Evolutionary conservation across 768 basidiomycete species (phyloP).

Genomic region (Suillus hirtellus): DNA sequence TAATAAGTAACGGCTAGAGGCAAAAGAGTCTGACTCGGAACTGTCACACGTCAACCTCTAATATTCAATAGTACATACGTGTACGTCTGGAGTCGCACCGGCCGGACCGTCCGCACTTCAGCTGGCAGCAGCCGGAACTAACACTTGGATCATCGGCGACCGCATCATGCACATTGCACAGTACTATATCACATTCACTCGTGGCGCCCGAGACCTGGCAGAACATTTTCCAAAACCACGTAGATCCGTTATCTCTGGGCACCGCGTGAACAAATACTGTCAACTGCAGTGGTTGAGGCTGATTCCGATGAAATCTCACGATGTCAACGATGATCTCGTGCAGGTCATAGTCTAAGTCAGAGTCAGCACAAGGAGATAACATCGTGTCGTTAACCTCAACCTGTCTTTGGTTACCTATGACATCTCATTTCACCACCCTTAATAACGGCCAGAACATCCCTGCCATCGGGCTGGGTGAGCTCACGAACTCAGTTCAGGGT

Average conservation of each 20-base stretch:
- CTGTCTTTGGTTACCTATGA: constrained; percentile 26
- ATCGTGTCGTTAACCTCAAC: not conserved
- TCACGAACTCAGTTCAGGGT: constrained; percentile 11
- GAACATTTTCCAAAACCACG: not conserved
- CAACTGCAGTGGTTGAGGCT: not conserved
- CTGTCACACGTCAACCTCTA: no score
- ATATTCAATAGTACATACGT: no score
- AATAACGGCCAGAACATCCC: constrained; percentile 62
- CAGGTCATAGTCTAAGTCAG: not conserved
- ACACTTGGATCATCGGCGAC: no score
- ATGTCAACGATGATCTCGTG: not conserved
- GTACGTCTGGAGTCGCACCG: no score
- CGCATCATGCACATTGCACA: not conserved
- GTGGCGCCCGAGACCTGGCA: not conserved
- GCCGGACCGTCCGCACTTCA: no score
- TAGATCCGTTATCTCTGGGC: not conserved
- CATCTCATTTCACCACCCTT: constrained; percentile 53
- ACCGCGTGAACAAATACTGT: not conserved
- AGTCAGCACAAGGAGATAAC: not conserved
- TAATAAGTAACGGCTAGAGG: no score
- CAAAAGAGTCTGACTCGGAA: no score
- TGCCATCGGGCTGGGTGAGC: constrained; percentile 56
- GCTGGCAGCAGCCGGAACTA: no score
- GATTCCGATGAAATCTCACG: not conserved
- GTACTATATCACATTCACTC: not conserved